Percentiles rank a stretch among this genome's conserved stretches.
These are phyloP conservation scores for Eremothecium sinecaudum DNA, from an alignment of 1,139 yeast genomes.

Conservation along the genomic window DNA sequence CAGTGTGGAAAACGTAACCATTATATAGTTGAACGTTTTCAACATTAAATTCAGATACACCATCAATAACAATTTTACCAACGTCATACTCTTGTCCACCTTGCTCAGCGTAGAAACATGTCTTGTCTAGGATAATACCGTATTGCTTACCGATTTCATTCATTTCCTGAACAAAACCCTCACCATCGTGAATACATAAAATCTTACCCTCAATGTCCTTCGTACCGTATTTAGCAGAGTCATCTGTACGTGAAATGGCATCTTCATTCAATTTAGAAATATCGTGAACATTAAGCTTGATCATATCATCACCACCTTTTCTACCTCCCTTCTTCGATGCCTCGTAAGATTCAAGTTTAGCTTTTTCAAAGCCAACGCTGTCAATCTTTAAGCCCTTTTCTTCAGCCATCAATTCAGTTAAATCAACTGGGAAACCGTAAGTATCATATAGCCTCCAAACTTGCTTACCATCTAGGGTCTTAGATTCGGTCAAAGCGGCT, in stretches of 20 bases:
- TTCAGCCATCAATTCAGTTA: conserved; percentile 96
- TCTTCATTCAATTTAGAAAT: conserved; percentile 54
- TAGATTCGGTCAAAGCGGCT: conserved; percentile 68
- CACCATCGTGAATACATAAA: conserved; percentile 64
- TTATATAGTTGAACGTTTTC: conserved; percentile 86
- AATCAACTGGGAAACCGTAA: conserved; percentile 98
- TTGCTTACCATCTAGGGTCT: conserved; percentile 79
- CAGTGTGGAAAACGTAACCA: conserved; percentile 94
- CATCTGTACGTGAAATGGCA: conserved; percentile 73
- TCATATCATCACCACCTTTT: conserved; percentile 44
- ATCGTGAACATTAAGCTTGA: conserved; percentile 86
- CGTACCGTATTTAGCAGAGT: conserved; percentile 59
- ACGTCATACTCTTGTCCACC: conserved; percentile 99
- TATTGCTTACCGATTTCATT: conserved; percentile 44
- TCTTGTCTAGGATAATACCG: conserved; percentile 77
- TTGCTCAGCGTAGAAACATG: conserved; percentile 96
- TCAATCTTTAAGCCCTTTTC: conserved; percentile 93
- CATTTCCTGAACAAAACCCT: conserved; percentile 45
- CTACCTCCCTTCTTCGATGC: conserved; percentile 89
- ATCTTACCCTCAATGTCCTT: conserved; percentile 55
- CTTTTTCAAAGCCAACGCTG: conserved; percentile 82
- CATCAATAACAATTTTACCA: conserved; percentile 86
- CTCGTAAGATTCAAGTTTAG: conserved; percentile 79
- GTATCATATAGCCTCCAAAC: conserved; percentile 99
- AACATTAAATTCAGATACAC: conserved; percentile 76